A percentile compares a stretch with the other conserved stretches of the same genome.
phyloP scores from a whole-genome alignment of 1,284 basidiomycete species.

The Rhodotorula sp. region DNA sequence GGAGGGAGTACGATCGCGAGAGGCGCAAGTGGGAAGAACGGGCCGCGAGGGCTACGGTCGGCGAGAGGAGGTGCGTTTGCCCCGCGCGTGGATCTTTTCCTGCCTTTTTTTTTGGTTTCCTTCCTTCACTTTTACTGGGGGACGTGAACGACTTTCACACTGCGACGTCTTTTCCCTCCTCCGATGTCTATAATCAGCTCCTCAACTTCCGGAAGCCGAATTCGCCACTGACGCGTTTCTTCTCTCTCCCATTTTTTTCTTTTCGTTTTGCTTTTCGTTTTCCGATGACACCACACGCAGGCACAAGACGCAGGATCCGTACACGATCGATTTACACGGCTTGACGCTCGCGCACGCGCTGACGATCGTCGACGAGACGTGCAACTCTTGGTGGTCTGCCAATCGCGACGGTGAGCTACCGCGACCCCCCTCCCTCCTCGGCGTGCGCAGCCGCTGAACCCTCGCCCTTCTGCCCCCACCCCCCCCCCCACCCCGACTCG shows the following conservation, averaged over 20 bases:
- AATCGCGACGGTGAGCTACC: conserved; percentile 18
- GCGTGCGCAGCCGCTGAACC: no score
- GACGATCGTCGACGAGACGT: conserved; percentile 46
- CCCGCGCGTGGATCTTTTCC: neutral
- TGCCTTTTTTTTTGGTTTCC: neutral
- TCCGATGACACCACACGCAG: neutral
- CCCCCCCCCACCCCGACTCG: neutral
- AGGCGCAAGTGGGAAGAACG: conserved; percentile 48
- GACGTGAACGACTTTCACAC: no score
- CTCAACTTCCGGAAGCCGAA: no score
- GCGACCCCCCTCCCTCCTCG: no score
- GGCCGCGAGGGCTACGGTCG: conserved; percentile 47
- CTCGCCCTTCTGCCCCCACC: neutral
- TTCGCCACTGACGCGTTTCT: no score
- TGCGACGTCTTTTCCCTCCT: no score
- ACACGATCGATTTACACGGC: conserved; percentile 49
- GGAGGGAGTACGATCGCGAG: conserved; percentile 47
- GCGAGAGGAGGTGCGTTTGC: conserved; percentile 43
- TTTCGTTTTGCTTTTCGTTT: no score
- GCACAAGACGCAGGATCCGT: conserved; percentile 11
- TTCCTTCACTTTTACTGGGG: neutral
- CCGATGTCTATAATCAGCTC: no score
- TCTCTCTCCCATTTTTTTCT: no score
- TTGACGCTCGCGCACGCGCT: conserved; percentile 49
- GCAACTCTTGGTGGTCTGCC: conserved; percentile 46